These are phyloP conservation scores for Calocybe indica DNA, from an alignment of 768 basidiomycete species.

Conservation along the genomic window DNA sequence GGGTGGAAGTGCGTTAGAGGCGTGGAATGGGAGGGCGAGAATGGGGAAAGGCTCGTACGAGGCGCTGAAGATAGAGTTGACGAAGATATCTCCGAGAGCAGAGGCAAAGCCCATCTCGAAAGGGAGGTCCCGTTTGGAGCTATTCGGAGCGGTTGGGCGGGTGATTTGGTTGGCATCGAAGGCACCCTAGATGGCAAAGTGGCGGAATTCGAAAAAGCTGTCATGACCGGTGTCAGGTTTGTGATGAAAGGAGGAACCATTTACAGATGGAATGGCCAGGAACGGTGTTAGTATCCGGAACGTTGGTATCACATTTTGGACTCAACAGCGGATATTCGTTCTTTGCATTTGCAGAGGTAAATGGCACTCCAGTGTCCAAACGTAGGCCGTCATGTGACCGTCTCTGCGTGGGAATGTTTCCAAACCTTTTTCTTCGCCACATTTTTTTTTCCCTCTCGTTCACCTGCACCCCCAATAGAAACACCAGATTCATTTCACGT, in stretches of 20 bases:
- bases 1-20: constrained; percentile 53
- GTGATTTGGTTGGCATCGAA: constrained; percentile 35
- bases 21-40: constrained; percentile 35
- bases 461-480: no score
- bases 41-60: constrained; percentile 14
- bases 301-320: no score
- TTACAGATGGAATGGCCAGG: constrained; percentile 5
- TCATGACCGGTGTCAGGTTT: constrained; percentile 37
- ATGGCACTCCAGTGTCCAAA: no score
- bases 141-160: constrained; percentile 49
- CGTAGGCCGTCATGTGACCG: no score
- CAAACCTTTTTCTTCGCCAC: no score
- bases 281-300: neutral
- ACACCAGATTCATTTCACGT: no score
- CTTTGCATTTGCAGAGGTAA: no score
- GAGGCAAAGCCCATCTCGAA: constrained; percentile 21
- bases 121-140: constrained; percentile 55
- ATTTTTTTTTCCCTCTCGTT: no score
- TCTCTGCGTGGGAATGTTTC: no score
- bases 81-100: neutral
- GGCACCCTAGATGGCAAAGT: constrained; percentile 29
- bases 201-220: constrained; percentile 37
- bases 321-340: no score
- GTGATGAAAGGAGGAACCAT: constrained; percentile 53
- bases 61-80: constrained; percentile 10